Conservation (phyloP, 257 asterid species). For the Scutellaria galericulata region DNA sequence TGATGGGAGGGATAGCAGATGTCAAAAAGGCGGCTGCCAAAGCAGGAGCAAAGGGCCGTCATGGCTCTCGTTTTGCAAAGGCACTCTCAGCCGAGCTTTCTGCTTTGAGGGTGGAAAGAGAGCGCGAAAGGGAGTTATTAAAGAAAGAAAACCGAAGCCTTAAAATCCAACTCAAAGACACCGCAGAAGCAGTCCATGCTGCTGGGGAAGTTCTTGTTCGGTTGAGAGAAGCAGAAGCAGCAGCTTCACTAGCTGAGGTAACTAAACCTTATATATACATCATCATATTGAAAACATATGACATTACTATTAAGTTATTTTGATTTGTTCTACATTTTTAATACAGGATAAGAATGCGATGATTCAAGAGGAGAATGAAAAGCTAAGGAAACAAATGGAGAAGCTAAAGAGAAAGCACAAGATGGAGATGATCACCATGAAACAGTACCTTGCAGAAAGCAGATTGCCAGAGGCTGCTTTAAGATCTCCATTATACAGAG, state of each 20-base stretch:
- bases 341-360: slow-evolving; percentile 63
- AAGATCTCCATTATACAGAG: slow-evolving; percentile 52
- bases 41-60: slow-evolving; percentile 88
- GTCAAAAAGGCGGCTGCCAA: slow-evolving; percentile 87
- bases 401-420: slow-evolving; percentile 89
- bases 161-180: slow-evolving; percentile 82
- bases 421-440: slow-evolving; percentile 96
- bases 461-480: slow-evolving; percentile 91
- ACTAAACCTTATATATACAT: not conserved
- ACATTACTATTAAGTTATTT: no score
- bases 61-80: slow-evolving; percentile 79
- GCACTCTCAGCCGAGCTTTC: slow-evolving; percentile 94
- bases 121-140: slow-evolving; percentile 72
- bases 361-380: slow-evolving; percentile 79
- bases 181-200: slow-evolving; percentile 98
- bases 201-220: slow-evolving; percentile 95
- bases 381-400: slow-evolving; percentile 74
- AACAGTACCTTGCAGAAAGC: slow-evolving; percentile 91
- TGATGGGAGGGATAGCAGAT: slow-evolving; percentile 83
- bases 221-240: slow-evolving; percentile 89
- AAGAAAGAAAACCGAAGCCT: slow-evolving; percentile 79
- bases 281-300: no score
- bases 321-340: no score
- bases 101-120: slow-evolving; percentile 80
- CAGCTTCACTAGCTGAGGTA: slow-evolving; percentile 87